phyloP scores from a whole-genome alignment of 495 filamentous ascomycete species.

The Neurospora sp. region DNA sequence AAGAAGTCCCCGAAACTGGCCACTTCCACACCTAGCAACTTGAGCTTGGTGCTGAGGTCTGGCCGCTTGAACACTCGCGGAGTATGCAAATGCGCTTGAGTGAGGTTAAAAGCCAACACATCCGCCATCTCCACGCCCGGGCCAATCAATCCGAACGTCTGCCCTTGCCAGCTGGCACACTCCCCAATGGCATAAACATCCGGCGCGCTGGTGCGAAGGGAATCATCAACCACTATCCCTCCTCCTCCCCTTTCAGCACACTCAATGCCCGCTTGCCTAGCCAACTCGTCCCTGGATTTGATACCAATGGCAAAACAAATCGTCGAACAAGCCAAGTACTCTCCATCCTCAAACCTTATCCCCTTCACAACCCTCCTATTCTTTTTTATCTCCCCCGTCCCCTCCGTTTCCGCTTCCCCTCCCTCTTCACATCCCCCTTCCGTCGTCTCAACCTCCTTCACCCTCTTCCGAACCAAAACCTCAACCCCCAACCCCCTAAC shows the following conservation, averaged over 20 bases:
- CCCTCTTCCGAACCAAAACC: slow-evolving; percentile 50
- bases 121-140: slow-evolving; percentile 97
- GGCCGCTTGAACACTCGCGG: slow-evolving; percentile 69
- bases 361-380: slow-evolving; percentile 54
- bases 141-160: slow-evolving; percentile 89
- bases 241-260: slow-evolving; percentile 67
- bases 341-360: slow-evolving; percentile 76
- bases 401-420: slow-evolving; percentile 13
- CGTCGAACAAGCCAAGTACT: slow-evolving; percentile 69
- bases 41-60: slow-evolving; percentile 89
- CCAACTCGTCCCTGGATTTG: slow-evolving; percentile 68
- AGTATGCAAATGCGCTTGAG: slow-evolving; percentile 63
- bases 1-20: slow-evolving; percentile 97
- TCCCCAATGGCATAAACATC: slow-evolving; percentile 90
- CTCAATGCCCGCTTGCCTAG: slow-evolving; percentile 56
- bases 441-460: slow-evolving; percentile 46
- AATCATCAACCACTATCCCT: slow-evolving; percentile 57
- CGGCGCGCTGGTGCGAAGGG: slow-evolving; percentile 58
- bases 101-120: slow-evolving; percentile 88
- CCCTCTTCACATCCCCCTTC: no score
- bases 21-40: slow-evolving; percentile 87
- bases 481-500: slow-evolving; percentile 74
- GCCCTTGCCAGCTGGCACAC: slow-evolving; percentile 88
- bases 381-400: no score
- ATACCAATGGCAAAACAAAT: slow-evolving; percentile 94